Conservation (phyloP, 371 early-diverging fungal species). For the Syncephalis plumigaleata region DNA sequence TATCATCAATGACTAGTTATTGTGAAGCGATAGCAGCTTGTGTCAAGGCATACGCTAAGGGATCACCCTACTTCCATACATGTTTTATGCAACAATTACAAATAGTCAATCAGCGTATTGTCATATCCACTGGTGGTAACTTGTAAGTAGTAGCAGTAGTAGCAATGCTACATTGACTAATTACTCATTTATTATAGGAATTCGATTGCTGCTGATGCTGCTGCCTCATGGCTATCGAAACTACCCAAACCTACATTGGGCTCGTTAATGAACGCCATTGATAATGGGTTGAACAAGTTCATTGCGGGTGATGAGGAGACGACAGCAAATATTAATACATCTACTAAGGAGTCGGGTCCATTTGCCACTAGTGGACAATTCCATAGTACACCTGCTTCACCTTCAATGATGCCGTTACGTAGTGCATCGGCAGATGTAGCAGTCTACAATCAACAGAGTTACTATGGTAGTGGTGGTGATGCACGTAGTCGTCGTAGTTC, state of each 20-base stretch:
- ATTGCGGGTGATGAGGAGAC: slow-evolving; percentile 37
- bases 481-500: slow-evolving; percentile 2
- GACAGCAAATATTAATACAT: background rate
- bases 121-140: slow-evolving; percentile 18
- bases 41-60: slow-evolving; percentile 47
- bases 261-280: slow-evolving; percentile 44
- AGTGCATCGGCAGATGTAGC: slow-evolving; percentile 3
- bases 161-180: too few relatives aligned
- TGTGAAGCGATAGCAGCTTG: slow-evolving; percentile 55
- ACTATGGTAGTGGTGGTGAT: background rate
- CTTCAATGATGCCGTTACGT: slow-evolving; percentile 1
- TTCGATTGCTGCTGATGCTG: background rate
- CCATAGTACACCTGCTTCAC: slow-evolving; percentile 4
- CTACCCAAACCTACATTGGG: slow-evolving; percentile 39
- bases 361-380: slow-evolving; percentile 5
- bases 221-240: slow-evolving; percentile 17
- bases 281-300: slow-evolving; percentile 52
- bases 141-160: too few relatives aligned
- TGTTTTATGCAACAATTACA: slow-evolving; percentile 40
- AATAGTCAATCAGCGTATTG: slow-evolving; percentile 24
- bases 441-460: too few relatives aligned
- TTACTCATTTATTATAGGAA: too few relatives aligned
- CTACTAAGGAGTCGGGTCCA: slow-evolving; percentile 2
- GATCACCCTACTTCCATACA: slow-evolving; percentile 57
- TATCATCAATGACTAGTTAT: slow-evolving; percentile 18